Evolutionary conservation across 2,329 filamentous ascomycete genomes (phyloP), one percentile per base, ranked within the genome.

Genomic region (Purpureocillium takamizusanense): DNA sequence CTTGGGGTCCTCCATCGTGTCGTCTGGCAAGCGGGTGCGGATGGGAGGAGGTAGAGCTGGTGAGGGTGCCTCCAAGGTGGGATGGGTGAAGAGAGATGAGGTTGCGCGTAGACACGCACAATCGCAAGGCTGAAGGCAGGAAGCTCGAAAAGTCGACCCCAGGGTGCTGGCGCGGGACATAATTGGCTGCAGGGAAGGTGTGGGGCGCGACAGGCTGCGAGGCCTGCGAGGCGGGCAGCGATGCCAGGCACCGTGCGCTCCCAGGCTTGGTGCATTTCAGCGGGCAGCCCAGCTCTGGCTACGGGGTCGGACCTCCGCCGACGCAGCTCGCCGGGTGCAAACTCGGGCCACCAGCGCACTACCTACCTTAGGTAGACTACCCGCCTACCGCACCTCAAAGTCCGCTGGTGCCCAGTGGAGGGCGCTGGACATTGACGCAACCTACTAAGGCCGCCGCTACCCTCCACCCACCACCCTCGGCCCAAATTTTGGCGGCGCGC

Each of bases 1-100:
- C 69, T 86, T 85, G 50, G 76, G 63, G 61, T 82, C 78, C 52
- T 78, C 71, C 78, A 82, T 82, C 17, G 48, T 59, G 40, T n/a
- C n/a, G n/a, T n/a, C n/a, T n/a, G n/a, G n/a, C n/a, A n/a, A 31
- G 37, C 42, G 42, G 34, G 33, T 37, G 21, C 43, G 39, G 37
- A 15, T 7, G 41, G 30, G 45, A 39, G 33, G 21, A 25, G 21
- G 21, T 25, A 25, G 21, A 25, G 21, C 21, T 25, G 21, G 5
- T 10, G 21, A 25, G 5, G 21, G 41, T 35, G 31, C 7, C n/a
- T 30, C 28, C 11, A 14, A 13, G 28, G n/a, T 12, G 28, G n/a
- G 28, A 30, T 30, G 28, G 7, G 28, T 30, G 28, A 30, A 14
- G 11, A 14, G 11, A 23, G 39, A 46, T 43, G 45, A 42, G 40